Evolutionary conservation across 139 green algal species (phyloP), one percentile per base, ranked within the genome.

Genomic region (Parachlorella kessleri): DNA sequence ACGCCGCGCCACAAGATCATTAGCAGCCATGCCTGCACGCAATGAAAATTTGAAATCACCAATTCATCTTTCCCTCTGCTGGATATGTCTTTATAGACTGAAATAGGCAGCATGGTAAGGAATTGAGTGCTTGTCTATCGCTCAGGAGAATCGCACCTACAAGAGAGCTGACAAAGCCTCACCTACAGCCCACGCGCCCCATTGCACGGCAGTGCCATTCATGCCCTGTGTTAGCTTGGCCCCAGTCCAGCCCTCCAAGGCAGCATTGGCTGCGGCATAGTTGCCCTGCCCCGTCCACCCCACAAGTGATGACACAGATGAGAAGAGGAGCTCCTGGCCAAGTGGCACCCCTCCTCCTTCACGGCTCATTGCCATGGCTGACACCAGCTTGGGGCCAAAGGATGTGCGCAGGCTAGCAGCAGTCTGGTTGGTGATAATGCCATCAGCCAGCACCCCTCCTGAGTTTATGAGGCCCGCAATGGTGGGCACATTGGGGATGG

Each of bases 211-310:
- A 10, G 36, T 73, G 35, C 36, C 5, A 28, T 21, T 38, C 37
- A 67, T 8, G 21, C 81, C 81, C 37, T 24, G n/a, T 1, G 33
- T 59, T 9, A 10, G 18, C 4, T 14, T 24, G 28, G 3, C 7
- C 33, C 3, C 8, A 37, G 88, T 82, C 3, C 69, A 39, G 23
- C 55, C 76, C 42, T 94, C 92, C 64, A 96, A 67, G 6, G 79
- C 86, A 28, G 83, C 85, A 69, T 97, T 97, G 4, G 92, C 91
- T 35, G 88, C 89, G 40, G 77, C 76, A 73, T 96, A 96, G 72
- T 88, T 93, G 54, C 84, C 79, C 79, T 97, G 92, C 7, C 92
- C 92, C 23, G 88, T 81, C 3, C 84, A 87, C 28, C 92, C 92
- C 6, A 96, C 78, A 37, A 94, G 78, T 1, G 90, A 88, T 7